Conservation (phyloP, 2,329 filamentous ascomycete genomes). For the Leptosphaerulina australis region DNA sequence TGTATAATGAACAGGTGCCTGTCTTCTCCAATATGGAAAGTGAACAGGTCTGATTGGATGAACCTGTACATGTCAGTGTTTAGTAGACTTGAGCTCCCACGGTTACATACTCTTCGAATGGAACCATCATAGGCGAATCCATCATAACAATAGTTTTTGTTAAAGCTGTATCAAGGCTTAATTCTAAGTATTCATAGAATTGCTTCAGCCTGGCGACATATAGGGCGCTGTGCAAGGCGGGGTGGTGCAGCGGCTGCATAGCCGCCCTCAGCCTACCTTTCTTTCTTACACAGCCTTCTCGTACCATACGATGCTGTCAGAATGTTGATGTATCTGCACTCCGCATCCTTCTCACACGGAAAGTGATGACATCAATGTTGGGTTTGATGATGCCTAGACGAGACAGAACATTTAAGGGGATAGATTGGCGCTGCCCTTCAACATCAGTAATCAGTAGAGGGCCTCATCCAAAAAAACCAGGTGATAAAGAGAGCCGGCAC, state of each 20-base stretch:
- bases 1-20: slow-evolving; percentile 25
- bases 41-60: slow-evolving; percentile 32
- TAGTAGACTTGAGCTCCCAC: neutral
- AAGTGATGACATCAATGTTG: neutral
- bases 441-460: no score
- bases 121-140: neutral
- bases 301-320: neutral
- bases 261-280: slow-evolving; percentile 8
- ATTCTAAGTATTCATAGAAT: neutral
- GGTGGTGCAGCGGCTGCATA: slow-evolving; percentile 16
- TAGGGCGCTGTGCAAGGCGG: slow-evolving; percentile 3
- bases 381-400: neutral
- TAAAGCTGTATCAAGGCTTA: no score
- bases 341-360: neutral
- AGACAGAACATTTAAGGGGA: neutral
- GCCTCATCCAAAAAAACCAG: no score
- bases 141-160: slow-evolving; percentile 12
- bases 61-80: slow-evolving; percentile 16
- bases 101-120: slow-evolving; percentile 21
- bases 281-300: neutral
- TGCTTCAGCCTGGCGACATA: neutral
- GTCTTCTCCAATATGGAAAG: slow-evolving; percentile 31
- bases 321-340: slow-evolving; percentile 3
- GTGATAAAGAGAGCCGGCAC: neutral
- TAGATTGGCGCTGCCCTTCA: neutral